Evolutionary conservation across 208 protist species (phyloP), one percentile per base, ranked within the genome.

Genomic region (Angomonas desouzai): DNA sequence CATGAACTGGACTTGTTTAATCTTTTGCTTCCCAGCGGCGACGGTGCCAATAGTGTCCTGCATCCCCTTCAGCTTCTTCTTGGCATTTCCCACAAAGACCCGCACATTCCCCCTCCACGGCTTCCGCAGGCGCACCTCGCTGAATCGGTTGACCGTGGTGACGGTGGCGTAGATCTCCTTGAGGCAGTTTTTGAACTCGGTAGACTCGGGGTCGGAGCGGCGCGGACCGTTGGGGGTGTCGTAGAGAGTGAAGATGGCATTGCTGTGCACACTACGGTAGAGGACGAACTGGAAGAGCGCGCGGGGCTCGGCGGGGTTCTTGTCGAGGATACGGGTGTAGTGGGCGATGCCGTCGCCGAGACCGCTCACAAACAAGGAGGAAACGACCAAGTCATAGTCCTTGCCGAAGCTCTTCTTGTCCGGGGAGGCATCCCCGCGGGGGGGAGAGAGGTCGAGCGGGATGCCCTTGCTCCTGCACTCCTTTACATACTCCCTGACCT

Each of bases 251-350:
- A 91, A 78, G 40, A 91, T 66, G 2, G 77, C 73, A 11, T 66
- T 76, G 32, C 74, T 77, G 65, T 86, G 69, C 32, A 81, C 68
- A 55, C 78, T 77, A 69, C 85, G 72, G 60, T 87, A 79, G 33
- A 91, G 66, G 2, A 71, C 85, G 13, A 79, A 83, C 70, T 91
- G 82, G 62, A 87, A 91, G 48, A 91, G 70, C 33, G 76, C 77
- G 11, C 85, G 78, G 25, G 81, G 85, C 76, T 91, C 81, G 30
- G 85, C 85, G 0, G 85, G 85, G 74, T 91, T 88, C 71, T 91
- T 91, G 74, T 91, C 85, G 1, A 91, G 48, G 56, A 91, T 91
- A 51, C 85, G 81, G 23, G 70, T 83, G 71, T 91, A 91, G 58
- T 91, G 85, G 27, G 88, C 83, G 20, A 88, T 69, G 40, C 85